A percentile compares a stretch with the other conserved stretches of the same genome.
phyloP scores from a whole-genome alignment of 2,329 filamentous ascomycete species.

The Aspergillus pseudoviridinutans region DNA sequence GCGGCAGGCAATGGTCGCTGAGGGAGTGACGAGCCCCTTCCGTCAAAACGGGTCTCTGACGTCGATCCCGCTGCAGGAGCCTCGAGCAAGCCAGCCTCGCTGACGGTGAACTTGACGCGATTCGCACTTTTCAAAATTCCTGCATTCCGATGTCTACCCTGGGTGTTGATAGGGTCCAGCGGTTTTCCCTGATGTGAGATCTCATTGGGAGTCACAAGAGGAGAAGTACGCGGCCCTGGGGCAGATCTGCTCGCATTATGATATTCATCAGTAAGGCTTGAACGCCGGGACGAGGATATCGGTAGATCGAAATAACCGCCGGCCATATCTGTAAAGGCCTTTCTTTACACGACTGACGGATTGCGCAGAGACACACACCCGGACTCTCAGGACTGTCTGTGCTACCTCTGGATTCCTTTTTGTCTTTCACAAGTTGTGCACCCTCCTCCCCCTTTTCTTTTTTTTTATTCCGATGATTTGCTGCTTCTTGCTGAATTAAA shows the following conservation, averaged over 20 bases:
- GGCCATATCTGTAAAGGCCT: conserved; percentile 22
- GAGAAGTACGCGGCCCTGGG: conserved; percentile 24
- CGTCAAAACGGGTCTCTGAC: conserved; percentile 27
- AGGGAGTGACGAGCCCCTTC: conserved; percentile 26
- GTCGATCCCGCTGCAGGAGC: conserved; percentile 16
- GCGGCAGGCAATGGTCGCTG: conserved; percentile 32
- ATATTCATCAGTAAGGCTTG: conserved; percentile 22
- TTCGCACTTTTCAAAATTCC: conserved; percentile 34
- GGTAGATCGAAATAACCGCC: conserved; percentile 34
- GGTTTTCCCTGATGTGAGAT: conserved; percentile 13
- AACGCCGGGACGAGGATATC: conserved; percentile 21
- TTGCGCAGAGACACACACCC: not conserved
- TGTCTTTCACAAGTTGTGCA: not conserved
- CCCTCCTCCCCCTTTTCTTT: not conserved
- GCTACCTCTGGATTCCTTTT: conserved; percentile 7
- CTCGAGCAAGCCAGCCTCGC: conserved; percentile 18
- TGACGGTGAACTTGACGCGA: conserved; percentile 31
- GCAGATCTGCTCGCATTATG: conserved; percentile 17
- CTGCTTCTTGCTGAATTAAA: not conserved
- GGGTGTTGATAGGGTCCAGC: conserved; percentile 22
- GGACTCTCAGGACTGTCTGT: conserved; percentile 5
- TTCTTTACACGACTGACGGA: conserved; percentile 6
- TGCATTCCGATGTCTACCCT: conserved; percentile 35
- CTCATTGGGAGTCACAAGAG: conserved; percentile 22
- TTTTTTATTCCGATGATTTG: not conserved